These are phyloP conservation scores for Geranium rotundifolium DNA, from an alignment of 345 rosid species.

Conservation along the genomic window DNA sequence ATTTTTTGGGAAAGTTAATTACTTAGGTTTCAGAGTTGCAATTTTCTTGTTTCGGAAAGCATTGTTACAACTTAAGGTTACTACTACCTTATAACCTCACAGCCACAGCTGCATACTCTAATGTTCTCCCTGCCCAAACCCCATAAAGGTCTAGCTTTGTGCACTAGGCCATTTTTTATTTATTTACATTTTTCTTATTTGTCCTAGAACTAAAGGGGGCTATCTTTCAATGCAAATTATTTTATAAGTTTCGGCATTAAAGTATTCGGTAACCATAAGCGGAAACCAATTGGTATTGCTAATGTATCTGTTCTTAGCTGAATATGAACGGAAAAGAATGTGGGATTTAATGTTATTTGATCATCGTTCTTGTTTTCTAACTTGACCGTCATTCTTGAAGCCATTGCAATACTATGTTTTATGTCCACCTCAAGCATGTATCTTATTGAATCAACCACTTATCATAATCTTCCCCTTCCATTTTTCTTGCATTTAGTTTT, in stretches of 20 bases:
- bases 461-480: too few species aligned
- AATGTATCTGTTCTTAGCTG: not conserved
- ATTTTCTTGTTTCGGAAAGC: conserved; percentile 7
- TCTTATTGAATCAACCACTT: not conserved
- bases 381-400: not conserved
- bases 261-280: not conserved
- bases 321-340: not conserved
- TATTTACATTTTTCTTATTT: too few species aligned
- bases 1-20: conserved; percentile 7
- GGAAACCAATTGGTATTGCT: not conserved
- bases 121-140: not conserved
- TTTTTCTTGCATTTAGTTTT: not conserved
- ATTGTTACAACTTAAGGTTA: not conserved
- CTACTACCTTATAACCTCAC: not conserved
- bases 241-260: not conserved
- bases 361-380: not conserved
- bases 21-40: not conserved
- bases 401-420: not conserved
- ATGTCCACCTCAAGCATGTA: not conserved
- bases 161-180: not conserved
- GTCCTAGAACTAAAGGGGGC: not conserved
- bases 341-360: not conserved
- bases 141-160: not conserved
- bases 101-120: too few species aligned
- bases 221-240: not conserved